Evolutionary conservation across 768 basidiomycete genomes (phyloP).

Genomic region (Lentinula edodes): DNA sequence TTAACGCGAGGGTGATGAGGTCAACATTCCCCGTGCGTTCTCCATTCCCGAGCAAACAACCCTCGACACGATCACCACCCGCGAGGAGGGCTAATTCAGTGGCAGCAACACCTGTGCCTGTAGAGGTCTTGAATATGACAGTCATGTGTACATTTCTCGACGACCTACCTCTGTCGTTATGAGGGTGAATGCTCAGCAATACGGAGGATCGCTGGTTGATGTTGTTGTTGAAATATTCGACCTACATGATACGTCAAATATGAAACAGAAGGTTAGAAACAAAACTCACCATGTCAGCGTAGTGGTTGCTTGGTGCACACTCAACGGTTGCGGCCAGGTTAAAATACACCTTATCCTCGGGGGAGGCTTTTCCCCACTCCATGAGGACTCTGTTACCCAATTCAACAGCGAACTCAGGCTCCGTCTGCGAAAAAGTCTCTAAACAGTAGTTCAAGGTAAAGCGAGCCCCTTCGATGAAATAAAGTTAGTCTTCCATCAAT

Average conservation of each 20-base stretch:
- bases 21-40: constrained; percentile 87
- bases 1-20: constrained; percentile 75
- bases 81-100: constrained; percentile 74
- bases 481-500: background rate
- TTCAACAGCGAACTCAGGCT: constrained; percentile 73
- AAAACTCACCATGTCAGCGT: constrained; percentile 64
- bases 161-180: constrained; percentile 68
- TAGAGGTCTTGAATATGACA: background rate
- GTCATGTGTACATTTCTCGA: background rate
- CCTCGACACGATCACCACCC: constrained; percentile 79
- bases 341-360: constrained; percentile 70
- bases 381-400: constrained; percentile 59
- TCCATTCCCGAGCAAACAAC: constrained; percentile 81
- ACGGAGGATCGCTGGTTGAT: constrained; percentile 69
- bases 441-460: constrained; percentile 85
- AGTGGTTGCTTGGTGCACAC: constrained; percentile 79
- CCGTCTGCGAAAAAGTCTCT: constrained; percentile 82
- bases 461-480: constrained; percentile 32
- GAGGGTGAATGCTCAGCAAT: constrained; percentile 70
- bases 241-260: constrained; percentile 29
- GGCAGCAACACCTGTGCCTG: constrained; percentile 73
- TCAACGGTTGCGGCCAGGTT: constrained; percentile 84
- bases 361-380: constrained; percentile 63
- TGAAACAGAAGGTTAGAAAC: background rate
- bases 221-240: constrained; percentile 73